Conservation (phyloP, 2,329 filamentous ascomycete genomes). For the Cyphellophora europaea region DNA sequence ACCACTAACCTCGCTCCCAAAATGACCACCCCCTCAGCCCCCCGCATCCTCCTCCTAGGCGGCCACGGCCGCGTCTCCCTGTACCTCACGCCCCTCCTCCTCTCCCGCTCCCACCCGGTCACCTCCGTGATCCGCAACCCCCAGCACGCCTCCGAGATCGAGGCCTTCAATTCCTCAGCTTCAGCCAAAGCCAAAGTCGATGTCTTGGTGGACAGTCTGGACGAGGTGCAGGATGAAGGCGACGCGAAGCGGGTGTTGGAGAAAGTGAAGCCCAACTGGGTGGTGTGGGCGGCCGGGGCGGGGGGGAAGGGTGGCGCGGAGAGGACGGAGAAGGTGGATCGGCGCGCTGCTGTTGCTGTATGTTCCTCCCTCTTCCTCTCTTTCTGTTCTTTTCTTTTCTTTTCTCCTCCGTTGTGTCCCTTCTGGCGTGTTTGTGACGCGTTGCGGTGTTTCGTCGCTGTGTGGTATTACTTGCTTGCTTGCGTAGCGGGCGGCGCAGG, state of each 20-base stretch:
- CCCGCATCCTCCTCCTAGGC: constrained; percentile 63
- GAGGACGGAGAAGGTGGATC: constrained; percentile 44
- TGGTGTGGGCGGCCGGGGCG: constrained; percentile 42
- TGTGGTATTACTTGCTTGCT: too few relatives aligned
- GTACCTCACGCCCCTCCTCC: constrained; percentile 64
- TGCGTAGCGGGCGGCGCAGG: too few relatives aligned
- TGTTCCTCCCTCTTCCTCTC: too few relatives aligned
- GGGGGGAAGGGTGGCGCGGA: constrained; percentile 44
- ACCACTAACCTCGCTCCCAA: too few relatives aligned
- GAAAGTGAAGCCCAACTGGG: constrained; percentile 31
- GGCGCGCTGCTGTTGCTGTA: constrained; percentile 40
- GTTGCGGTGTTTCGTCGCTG: too few relatives aligned
- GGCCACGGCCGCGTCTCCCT: constrained; percentile 74
- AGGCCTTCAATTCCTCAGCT: constrained; percentile 49
- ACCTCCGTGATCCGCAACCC: constrained; percentile 67
- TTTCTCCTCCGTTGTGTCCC: too few relatives aligned
- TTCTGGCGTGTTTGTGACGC: too few relatives aligned
- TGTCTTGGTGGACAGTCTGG: constrained; percentile 61
- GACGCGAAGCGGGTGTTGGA: constrained; percentile 55
- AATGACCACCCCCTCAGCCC: too few relatives aligned
- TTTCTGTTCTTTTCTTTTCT: too few relatives aligned
- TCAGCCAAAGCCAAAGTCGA: constrained; percentile 47
- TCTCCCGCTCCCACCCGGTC: constrained; percentile 65
- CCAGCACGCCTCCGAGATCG: constrained; percentile 57
- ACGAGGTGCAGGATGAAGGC: constrained; percentile 55